phyloP scores from a whole-genome alignment of 2,329 filamentous ascomycete genomes.

The Penicillium sp. region DNA sequence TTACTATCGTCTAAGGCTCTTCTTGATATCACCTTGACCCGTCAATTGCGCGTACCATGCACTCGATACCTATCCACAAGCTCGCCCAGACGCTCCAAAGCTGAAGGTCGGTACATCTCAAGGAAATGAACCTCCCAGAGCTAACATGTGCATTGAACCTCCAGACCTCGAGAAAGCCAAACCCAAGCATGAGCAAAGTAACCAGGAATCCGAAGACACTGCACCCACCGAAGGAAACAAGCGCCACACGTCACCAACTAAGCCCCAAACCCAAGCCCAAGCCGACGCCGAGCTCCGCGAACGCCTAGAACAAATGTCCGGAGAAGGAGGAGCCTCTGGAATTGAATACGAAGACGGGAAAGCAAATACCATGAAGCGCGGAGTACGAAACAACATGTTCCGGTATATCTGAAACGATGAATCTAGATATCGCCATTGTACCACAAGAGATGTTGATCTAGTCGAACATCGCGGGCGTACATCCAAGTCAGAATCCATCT shows the following conservation, averaged over 20 bases:
- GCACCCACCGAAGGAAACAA: slow-evolving; percentile 8
- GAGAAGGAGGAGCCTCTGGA: slow-evolving; percentile 67
- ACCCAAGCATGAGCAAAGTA: not conserved
- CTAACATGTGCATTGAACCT: not conserved
- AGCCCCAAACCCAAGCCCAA: slow-evolving; percentile 57
- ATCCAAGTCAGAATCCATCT: not conserved
- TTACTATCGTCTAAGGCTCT: not conserved
- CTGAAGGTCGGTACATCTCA: slow-evolving; percentile 4
- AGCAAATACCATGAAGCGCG: slow-evolving; percentile 67
- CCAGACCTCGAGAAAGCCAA: not conserved
- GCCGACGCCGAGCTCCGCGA: slow-evolving; percentile 63
- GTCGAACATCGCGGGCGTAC: not conserved
- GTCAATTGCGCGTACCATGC: not conserved
- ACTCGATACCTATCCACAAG: slow-evolving; percentile 7
- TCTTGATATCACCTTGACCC: not conserved
- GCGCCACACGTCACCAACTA: slow-evolving; percentile 14
- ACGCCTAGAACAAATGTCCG: slow-evolving; percentile 63
- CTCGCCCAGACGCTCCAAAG: slow-evolving; percentile 1
- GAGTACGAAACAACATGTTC: slow-evolving; percentile 75
- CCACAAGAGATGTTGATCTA: not conserved
- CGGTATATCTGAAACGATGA: slow-evolving; percentile 52
- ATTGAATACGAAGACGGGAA: slow-evolving; percentile 73
- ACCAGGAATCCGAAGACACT: not conserved
- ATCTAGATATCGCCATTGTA: not conserved
- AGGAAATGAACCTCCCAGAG: not conserved